phyloP scores from a whole-genome alignment of 108 stramenopile genomes.

The Epipyxis sp. region DNA sequence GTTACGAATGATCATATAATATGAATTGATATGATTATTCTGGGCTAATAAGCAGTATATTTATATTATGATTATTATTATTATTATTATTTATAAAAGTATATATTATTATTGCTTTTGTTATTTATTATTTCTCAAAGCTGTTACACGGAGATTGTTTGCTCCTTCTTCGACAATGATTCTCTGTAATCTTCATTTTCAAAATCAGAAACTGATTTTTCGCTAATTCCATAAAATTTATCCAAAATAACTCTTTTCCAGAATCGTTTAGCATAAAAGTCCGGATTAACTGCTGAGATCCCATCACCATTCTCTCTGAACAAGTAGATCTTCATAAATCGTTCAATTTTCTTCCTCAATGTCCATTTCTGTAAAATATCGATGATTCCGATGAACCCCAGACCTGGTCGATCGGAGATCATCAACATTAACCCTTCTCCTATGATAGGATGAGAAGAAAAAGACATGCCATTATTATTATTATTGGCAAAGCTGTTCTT shows the following conservation, averaged over 20 bases:
- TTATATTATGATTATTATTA: no score
- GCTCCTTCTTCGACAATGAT: no score
- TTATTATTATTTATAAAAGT: no score
- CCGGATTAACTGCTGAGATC: constrained; percentile 32
- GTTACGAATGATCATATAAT: no score
- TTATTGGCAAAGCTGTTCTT: neutral
- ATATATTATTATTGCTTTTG: no score
- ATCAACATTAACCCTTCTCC: constrained; percentile 23
- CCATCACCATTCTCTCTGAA: constrained; percentile 13
- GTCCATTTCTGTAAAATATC: constrained; percentile 43
- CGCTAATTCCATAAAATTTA: constrained; percentile 47
- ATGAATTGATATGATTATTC: no score
- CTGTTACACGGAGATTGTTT: no score
- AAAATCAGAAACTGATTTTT: no score
- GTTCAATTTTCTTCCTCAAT: constrained; percentile 38
- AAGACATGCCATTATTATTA: neutral
- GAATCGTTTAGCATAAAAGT: constrained; percentile 39
- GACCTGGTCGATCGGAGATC: constrained; percentile 29
- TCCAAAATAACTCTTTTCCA: constrained; percentile 71
- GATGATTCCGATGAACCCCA: constrained; percentile 40
- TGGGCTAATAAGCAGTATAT: no score
- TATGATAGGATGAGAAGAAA: no score
- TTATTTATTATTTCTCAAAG: no score
- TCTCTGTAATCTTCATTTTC: no score
- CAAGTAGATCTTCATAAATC: constrained; percentile 35